Evolutionary conservation across 2,329 filamentous ascomycete genomes (phyloP), one percentile per base, ranked within the genome.

Genomic region (Alternaria infectoria): DNA sequence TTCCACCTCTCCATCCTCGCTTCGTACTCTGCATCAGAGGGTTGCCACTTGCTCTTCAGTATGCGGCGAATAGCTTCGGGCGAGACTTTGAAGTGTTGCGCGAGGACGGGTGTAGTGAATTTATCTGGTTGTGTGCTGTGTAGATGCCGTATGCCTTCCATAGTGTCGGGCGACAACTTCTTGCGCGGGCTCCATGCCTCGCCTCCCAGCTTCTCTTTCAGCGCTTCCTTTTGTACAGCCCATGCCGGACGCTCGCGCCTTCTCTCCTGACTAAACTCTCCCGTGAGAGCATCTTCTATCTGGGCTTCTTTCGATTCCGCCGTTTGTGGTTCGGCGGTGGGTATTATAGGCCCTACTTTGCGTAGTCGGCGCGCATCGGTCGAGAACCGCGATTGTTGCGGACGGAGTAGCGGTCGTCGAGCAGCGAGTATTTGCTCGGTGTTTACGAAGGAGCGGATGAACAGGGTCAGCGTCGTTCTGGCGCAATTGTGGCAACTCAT

Each of bases 1-100:
- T 85, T 82, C 84, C 84, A 86, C 26, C 84, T 71, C 59, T 72
- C 62, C 68, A 80, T 72, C 40, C 83, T 73, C 7, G 81, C 78
- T 25, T 83, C 82, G 15, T 78, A 71, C 62, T 85, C 82, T 43
- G 82, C 80, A 51, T 85, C 74, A 8, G 77, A 83, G 4, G 92
- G 89, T 71, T 81, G 81, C 90, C 92, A 96, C 64, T 92, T 93
- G 77, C 87, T 88, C 82, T 88, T 93, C 65, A 99, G 82, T 56
- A 99, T 97, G 36, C 96, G 88, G 11, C 94, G 89, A 62, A 98
- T 92, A 1, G 90, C 92, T 77, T 99, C 96, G 3, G 92, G 85
- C 1, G 93, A 93, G n/a, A 97, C 85, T 78, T 93, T 86, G 80
- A 98, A 99, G 70, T 93, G 88, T 1, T 89, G 76, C 1, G 95